A percentile compares a stretch with the other conserved stretches of the same genome.
These are phyloP conservation scores for Salvia rosmarinus DNA, from an alignment of 257 asterid species.

Conservation along the genomic window DNA sequence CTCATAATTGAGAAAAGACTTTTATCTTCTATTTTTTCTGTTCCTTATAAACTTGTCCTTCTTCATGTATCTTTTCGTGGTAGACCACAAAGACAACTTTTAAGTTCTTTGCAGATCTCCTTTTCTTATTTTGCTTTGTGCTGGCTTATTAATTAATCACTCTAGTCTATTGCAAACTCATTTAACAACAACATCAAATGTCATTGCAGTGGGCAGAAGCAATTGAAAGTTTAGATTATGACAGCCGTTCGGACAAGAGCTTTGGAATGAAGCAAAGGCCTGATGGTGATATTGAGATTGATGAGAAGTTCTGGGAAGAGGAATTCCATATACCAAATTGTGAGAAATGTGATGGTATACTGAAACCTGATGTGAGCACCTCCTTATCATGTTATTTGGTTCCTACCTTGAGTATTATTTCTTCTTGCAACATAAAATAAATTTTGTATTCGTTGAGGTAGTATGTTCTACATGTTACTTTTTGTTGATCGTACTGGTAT, in stretches of 20 bases:
- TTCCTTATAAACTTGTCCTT: slow-evolving; percentile 8
- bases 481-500: not conserved
- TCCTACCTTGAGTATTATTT: not conserved
- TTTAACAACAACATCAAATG: slow-evolving; percentile 16
- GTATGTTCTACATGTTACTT: not conserved
- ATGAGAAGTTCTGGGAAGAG: slow-evolving; percentile 98
- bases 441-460: not conserved
- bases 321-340: slow-evolving; percentile 82
- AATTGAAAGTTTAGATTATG: slow-evolving; percentile 85
- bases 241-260: slow-evolving; percentile 86
- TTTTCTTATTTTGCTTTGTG: slow-evolving; percentile 13
- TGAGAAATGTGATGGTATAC: slow-evolving; percentile 65
- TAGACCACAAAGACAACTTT: not conserved
- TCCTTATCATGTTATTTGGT: slow-evolving; percentile 11
- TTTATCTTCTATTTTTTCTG: slow-evolving; percentile 1
- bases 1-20: slow-evolving; percentile 4
- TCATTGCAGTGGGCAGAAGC: slow-evolving; percentile 96
- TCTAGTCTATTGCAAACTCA: slow-evolving; percentile 26
- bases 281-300: slow-evolving; percentile 96
- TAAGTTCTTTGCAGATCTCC: slow-evolving; percentile 24
- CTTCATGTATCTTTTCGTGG: not conserved
- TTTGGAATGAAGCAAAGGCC: slow-evolving; percentile 97
- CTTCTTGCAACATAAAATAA: not conserved
- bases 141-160: slow-evolving; percentile 12
- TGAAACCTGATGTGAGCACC: slow-evolving; percentile 91